These are phyloP conservation scores for Lasiodiplodia theobromae DNA, from an alignment of 2,329 filamentous ascomycete species.

Conservation along the genomic window DNA sequence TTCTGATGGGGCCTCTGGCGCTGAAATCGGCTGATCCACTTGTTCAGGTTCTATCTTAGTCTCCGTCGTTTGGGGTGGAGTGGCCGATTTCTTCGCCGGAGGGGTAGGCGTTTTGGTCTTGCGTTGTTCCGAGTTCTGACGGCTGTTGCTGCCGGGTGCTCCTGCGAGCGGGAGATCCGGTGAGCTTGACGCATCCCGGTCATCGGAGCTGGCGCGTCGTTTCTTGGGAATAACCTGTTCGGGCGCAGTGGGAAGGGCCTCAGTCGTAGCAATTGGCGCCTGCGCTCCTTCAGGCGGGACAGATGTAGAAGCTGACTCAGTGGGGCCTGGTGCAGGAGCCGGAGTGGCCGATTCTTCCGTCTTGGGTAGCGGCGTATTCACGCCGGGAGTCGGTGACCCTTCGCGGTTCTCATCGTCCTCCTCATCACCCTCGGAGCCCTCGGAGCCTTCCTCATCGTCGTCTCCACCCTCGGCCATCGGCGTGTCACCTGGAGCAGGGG, in stretches of 20 bases:
- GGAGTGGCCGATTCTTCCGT: constrained; percentile 24
- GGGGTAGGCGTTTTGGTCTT: background rate
- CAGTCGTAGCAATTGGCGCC: background rate
- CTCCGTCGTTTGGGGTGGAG: background rate
- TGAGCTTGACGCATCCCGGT: constrained; percentile 48
- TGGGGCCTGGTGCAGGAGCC: background rate
- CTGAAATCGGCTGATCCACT: background rate
- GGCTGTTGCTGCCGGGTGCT: constrained; percentile 42
- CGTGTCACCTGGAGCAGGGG: constrained; percentile 49
- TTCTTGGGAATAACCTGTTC: constrained; percentile 20
- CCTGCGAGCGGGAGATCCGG: constrained; percentile 51
- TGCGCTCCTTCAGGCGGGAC: constrained; percentile 2
- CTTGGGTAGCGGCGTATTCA: constrained; percentile 39
- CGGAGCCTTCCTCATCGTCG: constrained; percentile 60
- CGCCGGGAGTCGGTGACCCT: constrained; percentile 55
- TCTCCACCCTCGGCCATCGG: constrained; percentile 54
- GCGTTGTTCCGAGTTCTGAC: constrained; percentile 41
- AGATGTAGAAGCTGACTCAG: background rate
- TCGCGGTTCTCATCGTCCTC: constrained; percentile 57
- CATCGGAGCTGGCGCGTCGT: constrained; percentile 12
- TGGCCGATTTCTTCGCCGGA: background rate
- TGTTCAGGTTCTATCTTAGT: background rate
- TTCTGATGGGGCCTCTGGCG: background rate
- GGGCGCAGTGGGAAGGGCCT: background rate
- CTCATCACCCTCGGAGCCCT: constrained; percentile 55